These are phyloP conservation scores for Tulasnella sp. DNA, from an alignment of 768 basidiomycete genomes.

Conservation along the genomic window DNA sequence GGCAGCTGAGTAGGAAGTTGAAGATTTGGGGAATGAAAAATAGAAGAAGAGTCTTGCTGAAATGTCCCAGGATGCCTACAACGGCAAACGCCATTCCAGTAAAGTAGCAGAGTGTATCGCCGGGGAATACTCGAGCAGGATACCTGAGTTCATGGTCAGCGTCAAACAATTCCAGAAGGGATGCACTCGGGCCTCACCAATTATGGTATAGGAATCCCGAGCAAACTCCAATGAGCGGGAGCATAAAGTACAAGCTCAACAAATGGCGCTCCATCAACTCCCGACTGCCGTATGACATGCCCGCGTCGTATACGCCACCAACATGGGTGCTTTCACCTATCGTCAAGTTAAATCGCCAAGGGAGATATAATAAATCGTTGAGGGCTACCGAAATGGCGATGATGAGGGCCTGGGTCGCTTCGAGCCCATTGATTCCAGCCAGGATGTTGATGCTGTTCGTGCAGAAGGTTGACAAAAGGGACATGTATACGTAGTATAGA, in stretches of 20 bases:
- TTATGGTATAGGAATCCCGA: slow-evolving; percentile 90
- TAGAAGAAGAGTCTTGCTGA: slow-evolving; percentile 88
- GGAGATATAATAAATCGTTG: slow-evolving; percentile 92
- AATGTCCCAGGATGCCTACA: slow-evolving; percentile 94
- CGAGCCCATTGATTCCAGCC: slow-evolving; percentile 94
- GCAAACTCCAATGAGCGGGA: slow-evolving; percentile 87
- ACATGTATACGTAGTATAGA: slow-evolving; percentile 94
- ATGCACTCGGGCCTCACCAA: slow-evolving; percentile 49
- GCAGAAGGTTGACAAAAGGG: slow-evolving; percentile 87
- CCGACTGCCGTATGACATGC: slow-evolving; percentile 76
- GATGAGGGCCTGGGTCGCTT: slow-evolving; percentile 86
- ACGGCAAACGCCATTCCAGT: slow-evolving; percentile 98
- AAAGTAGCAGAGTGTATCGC: slow-evolving; percentile 96
- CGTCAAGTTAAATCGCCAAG: slow-evolving; percentile 65
- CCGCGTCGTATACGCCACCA: slow-evolving; percentile 73
- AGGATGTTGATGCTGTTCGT: slow-evolving; percentile 99
- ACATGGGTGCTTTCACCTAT: slow-evolving; percentile 51
- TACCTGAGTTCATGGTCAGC: slow-evolving; percentile 55
- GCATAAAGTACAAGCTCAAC: slow-evolving; percentile 96
- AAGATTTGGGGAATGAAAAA: slow-evolving; percentile 98
- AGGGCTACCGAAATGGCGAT: slow-evolving; percentile 84
- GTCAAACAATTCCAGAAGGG: not conserved
- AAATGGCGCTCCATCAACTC: slow-evolving; percentile 87
- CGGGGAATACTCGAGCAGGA: slow-evolving; percentile 88
- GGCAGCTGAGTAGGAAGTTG: slow-evolving; percentile 91